phyloP scores from a whole-genome alignment of 176 grass and related monocot genomes.

The Ampelocalamus luodianensis region DNA sequence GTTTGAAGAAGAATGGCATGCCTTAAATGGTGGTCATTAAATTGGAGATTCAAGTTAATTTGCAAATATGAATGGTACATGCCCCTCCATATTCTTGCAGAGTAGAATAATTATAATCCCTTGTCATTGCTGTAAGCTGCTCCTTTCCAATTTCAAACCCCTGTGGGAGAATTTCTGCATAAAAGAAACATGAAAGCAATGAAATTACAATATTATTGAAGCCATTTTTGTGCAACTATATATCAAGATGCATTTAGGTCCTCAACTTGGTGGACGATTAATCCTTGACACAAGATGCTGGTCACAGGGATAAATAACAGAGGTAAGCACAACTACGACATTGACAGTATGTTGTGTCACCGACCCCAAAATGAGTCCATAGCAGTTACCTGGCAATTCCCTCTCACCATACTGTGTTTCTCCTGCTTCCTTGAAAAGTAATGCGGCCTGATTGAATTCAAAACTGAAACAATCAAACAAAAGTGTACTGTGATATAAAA shows the following conservation, averaged over 20 bases:
- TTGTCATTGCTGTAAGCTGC: conserved; percentile 72
- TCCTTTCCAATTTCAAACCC: conserved; percentile 67
- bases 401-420: conserved; percentile 45
- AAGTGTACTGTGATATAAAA: background rate
- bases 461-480: conserved; percentile 41
- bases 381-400: conserved; percentile 62
- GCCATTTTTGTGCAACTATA: background rate
- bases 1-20: conserved; percentile 45
- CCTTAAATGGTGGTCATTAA: conserved; percentile 38
- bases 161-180: conserved; percentile 48
- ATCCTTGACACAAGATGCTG: conserved; percentile 31
- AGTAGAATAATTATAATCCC: conserved; percentile 84
- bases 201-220: conserved; percentile 9
- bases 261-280: conserved; percentile 13
- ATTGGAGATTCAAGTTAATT: conserved; percentile 28
- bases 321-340: conserved; percentile 7
- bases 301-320: conserved; percentile 25
- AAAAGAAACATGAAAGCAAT: conserved; percentile 40
- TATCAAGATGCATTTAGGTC: conserved; percentile 10
- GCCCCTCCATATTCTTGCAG: conserved; percentile 85
- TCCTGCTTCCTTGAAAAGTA: conserved; percentile 94
- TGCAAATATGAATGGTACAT: conserved; percentile 52
- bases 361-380: background rate
- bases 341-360: background rate
- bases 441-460: conserved; percentile 71